Evolutionary conservation across 2,329 filamentous ascomycete genomes (phyloP).

Genomic region (Chrysosporium queenslandicum): DNA sequence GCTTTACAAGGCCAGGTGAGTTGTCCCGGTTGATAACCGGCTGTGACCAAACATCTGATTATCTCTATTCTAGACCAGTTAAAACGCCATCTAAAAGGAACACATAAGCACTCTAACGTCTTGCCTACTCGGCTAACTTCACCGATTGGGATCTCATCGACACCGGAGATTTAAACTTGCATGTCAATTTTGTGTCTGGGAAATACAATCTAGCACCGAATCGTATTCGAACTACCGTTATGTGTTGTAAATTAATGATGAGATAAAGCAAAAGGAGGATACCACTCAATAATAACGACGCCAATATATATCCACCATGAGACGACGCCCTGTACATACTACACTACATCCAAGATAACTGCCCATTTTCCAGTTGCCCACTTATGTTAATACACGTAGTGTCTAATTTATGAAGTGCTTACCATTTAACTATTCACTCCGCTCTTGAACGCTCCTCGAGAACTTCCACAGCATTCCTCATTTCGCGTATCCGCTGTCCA

Average conservation of each 20-base stretch:
- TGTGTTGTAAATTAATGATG: not conserved
- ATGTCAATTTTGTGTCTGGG: not conserved
- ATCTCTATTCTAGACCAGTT: slow-evolving; percentile 28
- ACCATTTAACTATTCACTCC: no score
- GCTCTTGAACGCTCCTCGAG: slow-evolving; percentile 33
- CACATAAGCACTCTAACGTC: slow-evolving; percentile 24
- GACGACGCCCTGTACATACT: not conserved
- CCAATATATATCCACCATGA: not conserved
- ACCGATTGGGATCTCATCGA: not conserved
- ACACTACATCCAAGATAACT: not conserved
- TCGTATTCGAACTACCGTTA: no score
- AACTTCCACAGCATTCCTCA: slow-evolving; percentile 36
- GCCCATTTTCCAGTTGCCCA: not conserved
- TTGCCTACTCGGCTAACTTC: slow-evolving; percentile 1
- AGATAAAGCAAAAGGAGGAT: not conserved
- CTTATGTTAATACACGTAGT: no score
- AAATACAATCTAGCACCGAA: no score
- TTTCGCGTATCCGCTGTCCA: slow-evolving; percentile 38
- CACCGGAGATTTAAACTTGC: not conserved
- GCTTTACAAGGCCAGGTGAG: slow-evolving; percentile 37
- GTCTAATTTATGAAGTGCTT: no score
- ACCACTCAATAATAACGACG: not conserved
- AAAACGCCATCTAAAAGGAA: slow-evolving; percentile 33
- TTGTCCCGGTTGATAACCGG: not conserved
- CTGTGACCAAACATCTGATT: not conserved